Percentiles rank a stretch among this genome's conserved stretches.
Conservation (phyloP, 2,329 filamentous ascomycete species). For the Fusarium metavorans region DNA sequence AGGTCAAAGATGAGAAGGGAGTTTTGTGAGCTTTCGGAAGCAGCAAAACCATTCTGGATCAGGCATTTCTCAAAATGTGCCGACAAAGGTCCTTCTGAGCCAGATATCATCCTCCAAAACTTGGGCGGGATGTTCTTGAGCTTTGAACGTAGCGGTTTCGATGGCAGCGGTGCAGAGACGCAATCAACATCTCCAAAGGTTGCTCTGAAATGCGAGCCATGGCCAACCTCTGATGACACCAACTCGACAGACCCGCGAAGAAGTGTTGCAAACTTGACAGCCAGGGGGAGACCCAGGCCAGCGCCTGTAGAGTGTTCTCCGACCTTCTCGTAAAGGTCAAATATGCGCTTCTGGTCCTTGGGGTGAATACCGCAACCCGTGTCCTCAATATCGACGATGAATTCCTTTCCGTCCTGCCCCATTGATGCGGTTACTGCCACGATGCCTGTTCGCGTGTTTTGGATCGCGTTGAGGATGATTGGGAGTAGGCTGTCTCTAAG, state of each 20-base stretch:
- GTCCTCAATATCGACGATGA: conserved; percentile 57
- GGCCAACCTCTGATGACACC: conserved; percentile 49
- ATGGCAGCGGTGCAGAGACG: not conserved
- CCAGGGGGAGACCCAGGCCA: conserved; percentile 57
- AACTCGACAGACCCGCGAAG: conserved; percentile 54
- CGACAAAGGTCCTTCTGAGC: not conserved
- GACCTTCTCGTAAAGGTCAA: conserved; percentile 58
- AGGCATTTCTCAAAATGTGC: conserved; percentile 20
- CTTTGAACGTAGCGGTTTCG: not conserved
- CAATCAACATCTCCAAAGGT: conserved; percentile 29
- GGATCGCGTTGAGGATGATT: conserved; percentile 56
- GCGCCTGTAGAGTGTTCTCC: conserved; percentile 52
- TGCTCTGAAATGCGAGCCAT: conserved; percentile 55
- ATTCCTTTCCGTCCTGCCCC: conserved; percentile 42
- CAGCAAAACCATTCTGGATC: not conserved
- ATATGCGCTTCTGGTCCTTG: conserved; percentile 53
- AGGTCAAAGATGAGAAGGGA: conserved; percentile 32
- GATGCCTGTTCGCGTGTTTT: conserved; percentile 53
- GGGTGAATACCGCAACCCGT: conserved; percentile 55
- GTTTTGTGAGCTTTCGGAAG: conserved; percentile 3
- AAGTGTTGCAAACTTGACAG: conserved; percentile 54
- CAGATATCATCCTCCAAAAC: conserved; percentile 6
- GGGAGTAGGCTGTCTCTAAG: conserved; percentile 58
- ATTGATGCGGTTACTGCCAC: conserved; percentile 51
- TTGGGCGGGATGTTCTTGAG: conserved; percentile 1